Percentiles rank a stretch among this genome's conserved stretches.
phyloP scores from a whole-genome alignment of 495 filamentous ascomycete genomes.

The Baudoinia panamericana region DNA sequence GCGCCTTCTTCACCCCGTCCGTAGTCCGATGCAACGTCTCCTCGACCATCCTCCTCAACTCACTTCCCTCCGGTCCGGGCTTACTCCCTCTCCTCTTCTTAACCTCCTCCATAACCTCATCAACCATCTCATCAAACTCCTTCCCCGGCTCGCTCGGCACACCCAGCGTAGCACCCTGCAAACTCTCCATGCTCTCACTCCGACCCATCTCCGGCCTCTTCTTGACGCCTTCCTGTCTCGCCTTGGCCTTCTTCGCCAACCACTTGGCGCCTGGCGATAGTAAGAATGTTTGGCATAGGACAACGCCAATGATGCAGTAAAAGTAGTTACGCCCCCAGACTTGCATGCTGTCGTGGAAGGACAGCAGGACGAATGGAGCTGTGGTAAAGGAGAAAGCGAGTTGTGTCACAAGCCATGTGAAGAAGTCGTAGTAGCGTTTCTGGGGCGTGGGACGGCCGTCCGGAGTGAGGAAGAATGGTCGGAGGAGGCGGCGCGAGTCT shows the following conservation, averaged over 20 bases:
- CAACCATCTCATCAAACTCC: conserved; percentile 63
- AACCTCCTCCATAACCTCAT: conserved; percentile 59
- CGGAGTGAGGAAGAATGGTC: conserved; percentile 83
- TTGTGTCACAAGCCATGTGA: conserved; percentile 71
- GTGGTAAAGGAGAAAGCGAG: conserved; percentile 67
- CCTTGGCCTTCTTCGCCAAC: conserved; percentile 46
- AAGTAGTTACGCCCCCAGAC: conserved; percentile 85
- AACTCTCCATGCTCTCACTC: conserved; percentile 22
- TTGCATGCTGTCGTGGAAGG: conserved; percentile 47
- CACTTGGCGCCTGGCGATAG: conserved; percentile 57
- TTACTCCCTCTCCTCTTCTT: conserved; percentile 39
- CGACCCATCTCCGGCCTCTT: conserved; percentile 21
- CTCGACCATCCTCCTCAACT: conserved; percentile 18
- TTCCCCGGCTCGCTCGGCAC: conserved; percentile 60
- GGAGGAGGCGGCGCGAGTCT: conserved; percentile 81
- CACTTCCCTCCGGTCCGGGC: conserved; percentile 11
- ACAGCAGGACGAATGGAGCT: conserved; percentile 71
- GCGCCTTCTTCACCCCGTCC: not conserved
- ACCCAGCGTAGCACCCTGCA: conserved; percentile 49
- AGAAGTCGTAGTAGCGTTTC: conserved; percentile 79
- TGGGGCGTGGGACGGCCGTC: conserved; percentile 49
- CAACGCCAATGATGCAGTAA: conserved; percentile 62
- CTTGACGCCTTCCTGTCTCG: conserved; percentile 33
- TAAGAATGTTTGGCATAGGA: conserved; percentile 57
- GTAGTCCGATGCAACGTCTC: conserved; percentile 12